Evolutionary conservation across 306 rosid genomes (phyloP), one percentile per base, ranked within the genome.

Genomic region (Lathyrus tuberosus): DNA sequence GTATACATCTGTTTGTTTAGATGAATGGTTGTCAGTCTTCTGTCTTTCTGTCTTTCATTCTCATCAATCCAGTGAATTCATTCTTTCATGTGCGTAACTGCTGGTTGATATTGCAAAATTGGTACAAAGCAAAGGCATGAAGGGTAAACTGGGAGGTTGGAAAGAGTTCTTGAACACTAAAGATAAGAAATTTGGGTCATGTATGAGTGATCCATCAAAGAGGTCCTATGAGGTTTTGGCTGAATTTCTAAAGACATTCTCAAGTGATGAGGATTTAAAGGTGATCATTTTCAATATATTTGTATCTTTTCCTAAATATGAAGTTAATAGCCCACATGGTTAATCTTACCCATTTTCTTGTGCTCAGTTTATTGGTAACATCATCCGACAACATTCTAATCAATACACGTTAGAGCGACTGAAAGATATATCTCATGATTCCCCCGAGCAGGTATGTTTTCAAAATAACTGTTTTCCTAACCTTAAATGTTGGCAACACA

Each of bases 71-170:
- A 13, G 15, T 10, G 18, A 18, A 47, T 70, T 67, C 15, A 35
- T 71, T 61, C 44, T 71, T 72, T 28, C 28, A 17, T 69, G 64
- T 77, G 70, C 14, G 17, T 69, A 88, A 94, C 92, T 88, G 44
- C 82, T 90, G 48, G 88, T 84, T 68, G 96, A 94, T 68, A 76
- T 91, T 49, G 89, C 86, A 78, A 89, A 83, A 78, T 49, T 87
- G 82, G 41, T 76, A 44, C 97, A 94, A 65, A 87, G 80, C 70
- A 85, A 82, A 74, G 91, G 92, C 57, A 59, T 89, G 85, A 82
- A 72, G 78, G 95, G 97, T 56, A 4, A 59, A 12, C 46, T 75
- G 35, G 96, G 99, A 77, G 86, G 75, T 51, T 94, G 99, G 99
- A 91, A 89, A 72, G 88, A 87, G 44, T 94, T 91, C 72, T 80